Evolutionary conservation across 2,329 filamentous ascomycete species (phyloP).

Genomic region (Raffaelea albimanens): DNA sequence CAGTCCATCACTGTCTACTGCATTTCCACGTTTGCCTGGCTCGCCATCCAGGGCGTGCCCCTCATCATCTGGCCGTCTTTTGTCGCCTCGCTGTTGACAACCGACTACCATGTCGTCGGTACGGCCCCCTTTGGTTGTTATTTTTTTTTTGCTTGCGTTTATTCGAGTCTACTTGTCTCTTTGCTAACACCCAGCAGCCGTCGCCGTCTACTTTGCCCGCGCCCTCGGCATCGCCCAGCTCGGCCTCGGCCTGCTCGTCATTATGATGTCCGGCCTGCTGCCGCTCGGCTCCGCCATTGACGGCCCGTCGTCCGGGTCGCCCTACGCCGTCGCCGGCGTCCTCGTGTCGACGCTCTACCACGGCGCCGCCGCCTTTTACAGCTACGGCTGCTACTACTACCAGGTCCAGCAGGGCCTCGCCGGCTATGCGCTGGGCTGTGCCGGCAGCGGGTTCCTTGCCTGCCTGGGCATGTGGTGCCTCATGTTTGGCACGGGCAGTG

Average conservation of each 20-base stretch:
- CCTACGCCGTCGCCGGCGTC: conserved; percentile 57
- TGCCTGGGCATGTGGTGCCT: conserved; percentile 55
- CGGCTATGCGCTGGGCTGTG: conserved; percentile 49
- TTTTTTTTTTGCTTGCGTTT: background rate
- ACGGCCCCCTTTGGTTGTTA: conserved; percentile 4
- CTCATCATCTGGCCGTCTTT: conserved; percentile 39
- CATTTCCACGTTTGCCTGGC: conserved; percentile 42
- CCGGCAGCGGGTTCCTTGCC: conserved; percentile 44
- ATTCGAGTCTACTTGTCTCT: background rate
- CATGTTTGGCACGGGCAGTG: conserved; percentile 28
- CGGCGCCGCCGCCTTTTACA: conserved; percentile 50
- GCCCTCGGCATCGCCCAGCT: conserved; percentile 60
- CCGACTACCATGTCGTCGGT: conserved; percentile 22
- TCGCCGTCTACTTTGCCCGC: conserved; percentile 67
- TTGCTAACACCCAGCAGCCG: conserved; percentile 26
- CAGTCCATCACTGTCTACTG: conserved; percentile 41
- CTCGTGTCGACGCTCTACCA: conserved; percentile 61
- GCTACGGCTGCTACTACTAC: conserved; percentile 57
- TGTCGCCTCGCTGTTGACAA: conserved; percentile 32
- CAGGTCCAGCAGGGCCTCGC: conserved; percentile 48
- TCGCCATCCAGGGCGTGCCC: conserved; percentile 35
- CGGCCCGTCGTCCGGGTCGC: conserved; percentile 41
- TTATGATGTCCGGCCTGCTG: conserved; percentile 62
- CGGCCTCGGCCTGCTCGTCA: conserved; percentile 50
- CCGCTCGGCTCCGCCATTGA: conserved; percentile 44